phyloP scores from a whole-genome alignment of 169 alveolate genomes.

The Plasmodium fragile region DNA sequence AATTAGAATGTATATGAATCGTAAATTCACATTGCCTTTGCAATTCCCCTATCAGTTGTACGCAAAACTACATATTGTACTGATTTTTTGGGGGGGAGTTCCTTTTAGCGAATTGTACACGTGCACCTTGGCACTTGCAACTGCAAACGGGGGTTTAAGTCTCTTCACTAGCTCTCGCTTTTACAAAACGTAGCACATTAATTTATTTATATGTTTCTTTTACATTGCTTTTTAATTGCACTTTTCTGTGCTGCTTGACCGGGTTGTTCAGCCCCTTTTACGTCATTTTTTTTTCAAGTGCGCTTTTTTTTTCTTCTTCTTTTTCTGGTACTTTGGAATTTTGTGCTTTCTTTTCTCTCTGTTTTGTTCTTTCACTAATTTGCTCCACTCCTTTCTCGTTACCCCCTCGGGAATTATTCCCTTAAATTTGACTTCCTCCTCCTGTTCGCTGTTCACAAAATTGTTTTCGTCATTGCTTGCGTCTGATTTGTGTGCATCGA shows the following conservation, averaged over 20 bases:
- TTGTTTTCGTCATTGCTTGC: background rate
- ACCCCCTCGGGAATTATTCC: slow-evolving; percentile 89
- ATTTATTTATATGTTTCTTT: background rate
- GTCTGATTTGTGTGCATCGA: slow-evolving; percentile 20
- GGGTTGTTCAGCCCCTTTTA: background rate
- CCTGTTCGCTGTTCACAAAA: slow-evolving; percentile 16
- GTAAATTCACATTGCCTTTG: slow-evolving; percentile 6
- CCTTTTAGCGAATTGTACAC: background rate
- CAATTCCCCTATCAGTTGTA: background rate
- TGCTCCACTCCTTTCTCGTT: slow-evolving; percentile 89
- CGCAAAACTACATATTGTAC: background rate
- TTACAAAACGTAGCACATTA: background rate
- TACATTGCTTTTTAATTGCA: background rate
- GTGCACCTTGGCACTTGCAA: background rate
- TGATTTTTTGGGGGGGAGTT: background rate
- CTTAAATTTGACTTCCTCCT: slow-evolving; percentile 75
- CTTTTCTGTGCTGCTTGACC: background rate
- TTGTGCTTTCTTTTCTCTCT: slow-evolving; percentile 85
- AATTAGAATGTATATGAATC: background rate
- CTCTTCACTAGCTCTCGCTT: background rate
- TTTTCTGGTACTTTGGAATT: slow-evolving; percentile 89
- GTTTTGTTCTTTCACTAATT: slow-evolving; percentile 87
- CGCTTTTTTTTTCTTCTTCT: slow-evolving; percentile 80
- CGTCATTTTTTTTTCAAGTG: slow-evolving; percentile 60
- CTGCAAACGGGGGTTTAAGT: background rate